Conservation (phyloP, 208 protist species). For the Leishmania aethiopica region DNA sequence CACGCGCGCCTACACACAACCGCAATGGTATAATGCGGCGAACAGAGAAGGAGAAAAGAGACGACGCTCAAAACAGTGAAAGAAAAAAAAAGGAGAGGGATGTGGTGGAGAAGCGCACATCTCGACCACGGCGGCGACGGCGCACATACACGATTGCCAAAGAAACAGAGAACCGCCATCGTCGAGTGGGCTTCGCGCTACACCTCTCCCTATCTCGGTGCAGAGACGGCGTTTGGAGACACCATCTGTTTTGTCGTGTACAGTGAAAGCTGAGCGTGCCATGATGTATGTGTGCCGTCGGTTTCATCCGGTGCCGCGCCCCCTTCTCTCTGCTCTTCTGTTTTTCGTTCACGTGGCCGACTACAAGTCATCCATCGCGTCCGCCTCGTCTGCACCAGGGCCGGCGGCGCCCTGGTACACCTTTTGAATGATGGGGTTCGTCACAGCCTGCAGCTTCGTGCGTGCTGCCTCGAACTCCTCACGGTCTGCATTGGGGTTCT, state of each 20-base stretch:
- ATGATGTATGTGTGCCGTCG: background rate
- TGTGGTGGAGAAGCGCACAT: too few relatives aligned
- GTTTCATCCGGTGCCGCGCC: background rate
- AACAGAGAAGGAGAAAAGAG: background rate
- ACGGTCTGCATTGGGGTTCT: conserved; percentile 94
- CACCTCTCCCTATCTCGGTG: background rate
- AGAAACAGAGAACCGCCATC: background rate
- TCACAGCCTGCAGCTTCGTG: conserved; percentile 93
- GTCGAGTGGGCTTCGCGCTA: background rate
- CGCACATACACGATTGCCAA: background rate
- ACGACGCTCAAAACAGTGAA: background rate
- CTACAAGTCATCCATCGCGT: conserved; percentile 86
- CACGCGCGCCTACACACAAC: too few relatives aligned
- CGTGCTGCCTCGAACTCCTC: conserved; percentile 93
- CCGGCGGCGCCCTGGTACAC: conserved; percentile 64
- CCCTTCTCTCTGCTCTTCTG: background rate
- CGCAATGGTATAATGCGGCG: background rate
- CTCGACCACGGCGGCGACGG: too few relatives aligned
- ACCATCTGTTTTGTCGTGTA: background rate
- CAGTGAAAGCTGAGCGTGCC: background rate
- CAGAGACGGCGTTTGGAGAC: background rate
- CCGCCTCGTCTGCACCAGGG: conserved; percentile 32
- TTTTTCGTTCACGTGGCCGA: background rate
- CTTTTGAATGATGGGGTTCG: conserved; percentile 97
- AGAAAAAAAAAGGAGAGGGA: background rate